Base-by-base conservation (phyloP, 2,329 filamentous ascomycete genomes). In the Fusarium transvaalense region DNA sequence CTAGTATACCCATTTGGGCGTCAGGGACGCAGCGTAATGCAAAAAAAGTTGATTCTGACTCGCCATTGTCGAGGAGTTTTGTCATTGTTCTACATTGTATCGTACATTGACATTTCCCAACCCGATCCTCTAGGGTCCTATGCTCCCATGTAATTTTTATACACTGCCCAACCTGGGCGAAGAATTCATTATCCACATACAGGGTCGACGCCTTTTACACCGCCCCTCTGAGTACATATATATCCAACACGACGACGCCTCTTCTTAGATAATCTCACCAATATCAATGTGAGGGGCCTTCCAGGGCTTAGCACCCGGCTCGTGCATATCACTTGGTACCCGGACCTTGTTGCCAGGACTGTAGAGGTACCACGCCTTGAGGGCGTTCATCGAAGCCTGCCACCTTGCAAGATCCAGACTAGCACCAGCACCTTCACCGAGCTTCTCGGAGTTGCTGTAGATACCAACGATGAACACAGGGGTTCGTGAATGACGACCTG, bases 291-390 rank as follows among this genome's bases (percentile, higher is more conserved):
- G 83, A 54, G 85, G 86, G 4, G 90, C 87, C 79, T 86, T 86
- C 90, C 90, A 93, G 7, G 86, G 83, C 74, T 82, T 82, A 42
- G 88, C 87, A 46, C 83, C 85, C 67, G 88, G 83, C 55, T 85
- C 83, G 71, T 91, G 84, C 82, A 87, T 91, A 68, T 92, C 89
- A 76, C 91, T 92, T 25, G 91, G 91, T 64, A 93, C 83, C 60
- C 86, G 85, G 50, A 89, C 86, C 68, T 88, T 81, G 71, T 84
- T 81, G 57, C 86, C 84, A 29, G 96, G 95, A 78, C 90, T 94
- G 83, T 99, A 99, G 54, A 99, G 84, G 80, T 99, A 99, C 96
- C 96, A 99, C 8, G 91, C 86, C 85, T 97, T 97, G 76, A 99
- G 84, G 19, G 94, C 90, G 67, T 91, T 90, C 75, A 97, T 94